phyloP scores from a whole-genome alignment of 495 filamentous ascomycete species.

The Trichoderma reesei region DNA sequence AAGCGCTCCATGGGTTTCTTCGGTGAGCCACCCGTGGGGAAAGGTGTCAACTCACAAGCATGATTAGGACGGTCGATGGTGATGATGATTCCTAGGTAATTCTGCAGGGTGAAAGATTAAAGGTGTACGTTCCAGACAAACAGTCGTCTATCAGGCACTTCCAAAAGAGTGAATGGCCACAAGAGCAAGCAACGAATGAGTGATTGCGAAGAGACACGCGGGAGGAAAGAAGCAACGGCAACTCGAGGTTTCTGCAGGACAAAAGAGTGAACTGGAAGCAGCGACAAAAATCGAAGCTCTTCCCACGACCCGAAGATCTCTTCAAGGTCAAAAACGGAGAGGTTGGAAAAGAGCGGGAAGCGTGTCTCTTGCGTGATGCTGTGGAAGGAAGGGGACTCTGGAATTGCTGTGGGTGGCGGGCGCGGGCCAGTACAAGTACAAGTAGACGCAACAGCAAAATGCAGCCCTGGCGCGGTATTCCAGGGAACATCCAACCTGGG shows the following conservation, averaged over 20 bases:
- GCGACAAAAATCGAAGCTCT: neutral
- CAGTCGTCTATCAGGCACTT: too few relatives aligned
- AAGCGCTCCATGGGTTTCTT: too few relatives aligned
- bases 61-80: constrained; percentile 1
- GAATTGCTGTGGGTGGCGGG: neutral
- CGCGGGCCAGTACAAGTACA: neutral
- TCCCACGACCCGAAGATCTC: neutral
- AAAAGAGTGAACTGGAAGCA: constrained; percentile 7
- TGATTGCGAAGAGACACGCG: neutral
- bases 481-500: neutral
- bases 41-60: constrained; percentile 7
- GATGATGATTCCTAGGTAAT: neutral
- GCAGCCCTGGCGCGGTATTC: neutral
- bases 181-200: neutral
- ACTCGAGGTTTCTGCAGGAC: neutral
- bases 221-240: neutral
- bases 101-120: neutral
- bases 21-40: neutral
- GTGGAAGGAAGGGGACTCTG: too few relatives aligned
- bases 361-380: neutral
- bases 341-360: neutral
- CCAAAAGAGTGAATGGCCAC: neutral
- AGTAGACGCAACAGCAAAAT: neutral
- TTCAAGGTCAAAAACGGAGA: too few relatives aligned
- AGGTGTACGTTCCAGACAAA: neutral